phyloP scores from a whole-genome alignment of 2,329 filamentous ascomycete genomes.

The Tolypocladium ovalisporum region DNA sequence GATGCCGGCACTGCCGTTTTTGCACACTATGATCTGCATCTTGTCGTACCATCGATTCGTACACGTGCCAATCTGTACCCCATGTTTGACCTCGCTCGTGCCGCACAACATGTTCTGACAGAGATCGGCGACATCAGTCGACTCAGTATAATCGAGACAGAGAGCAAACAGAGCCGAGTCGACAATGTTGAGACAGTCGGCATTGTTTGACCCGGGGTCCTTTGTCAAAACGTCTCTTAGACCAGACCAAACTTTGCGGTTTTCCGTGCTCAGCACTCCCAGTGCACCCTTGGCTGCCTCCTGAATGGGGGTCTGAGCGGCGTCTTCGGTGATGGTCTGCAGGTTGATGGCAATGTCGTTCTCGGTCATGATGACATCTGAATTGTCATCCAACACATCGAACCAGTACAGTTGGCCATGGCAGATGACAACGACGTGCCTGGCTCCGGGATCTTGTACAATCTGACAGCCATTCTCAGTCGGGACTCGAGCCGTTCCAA shows the following conservation, averaged over 20 bases:
- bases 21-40: slow-evolving; percentile 96
- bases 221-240: slow-evolving; percentile 77
- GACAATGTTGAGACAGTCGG: slow-evolving; percentile 89
- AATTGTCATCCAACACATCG: slow-evolving; percentile 88
- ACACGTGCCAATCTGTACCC: slow-evolving; percentile 93
- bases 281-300: slow-evolving; percentile 92
- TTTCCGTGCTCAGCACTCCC: slow-evolving; percentile 90
- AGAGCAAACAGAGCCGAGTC: slow-evolving; percentile 89
- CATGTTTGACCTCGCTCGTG: slow-evolving; percentile 80
- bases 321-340: slow-evolving; percentile 85
- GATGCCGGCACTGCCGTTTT: slow-evolving; percentile 96
- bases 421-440: slow-evolving; percentile 86
- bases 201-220: slow-evolving; percentile 85
- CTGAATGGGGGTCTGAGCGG: slow-evolving; percentile 77
- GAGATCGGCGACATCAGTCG: slow-evolving; percentile 67
- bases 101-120: slow-evolving; percentile 98
- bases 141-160: slow-evolving; percentile 87
- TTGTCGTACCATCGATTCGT: slow-evolving; percentile 99
- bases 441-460: slow-evolving; percentile 84
- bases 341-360: slow-evolving; percentile 87
- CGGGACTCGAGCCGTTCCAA: slow-evolving; percentile 88
- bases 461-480: slow-evolving; percentile 94
- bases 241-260: slow-evolving; percentile 91
- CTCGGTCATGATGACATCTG: slow-evolving; percentile 93
- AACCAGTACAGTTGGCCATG: slow-evolving; percentile 99